Conservation (phyloP, 1,284 basidiomycete species). For the Moniliophthora roreri region DNA sequence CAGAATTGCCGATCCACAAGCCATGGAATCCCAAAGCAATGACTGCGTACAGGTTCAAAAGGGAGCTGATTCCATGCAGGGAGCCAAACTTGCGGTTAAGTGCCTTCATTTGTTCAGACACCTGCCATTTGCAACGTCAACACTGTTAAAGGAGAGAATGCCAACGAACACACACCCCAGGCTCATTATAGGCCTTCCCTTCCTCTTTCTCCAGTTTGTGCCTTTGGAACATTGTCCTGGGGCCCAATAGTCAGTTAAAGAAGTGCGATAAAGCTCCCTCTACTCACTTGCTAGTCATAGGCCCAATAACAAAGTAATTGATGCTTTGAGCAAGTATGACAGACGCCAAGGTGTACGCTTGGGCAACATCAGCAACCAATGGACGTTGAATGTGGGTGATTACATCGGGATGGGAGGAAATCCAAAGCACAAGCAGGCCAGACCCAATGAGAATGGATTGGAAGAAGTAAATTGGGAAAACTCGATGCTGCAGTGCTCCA, state of each 20-base stretch:
- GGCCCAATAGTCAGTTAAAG: not conserved
- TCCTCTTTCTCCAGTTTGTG: slow-evolving; percentile 75
- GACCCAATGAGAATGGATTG: slow-evolving; percentile 57
- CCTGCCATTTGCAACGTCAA: slow-evolving; percentile 36
- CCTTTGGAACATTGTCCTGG: slow-evolving; percentile 70
- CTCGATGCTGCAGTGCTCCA: slow-evolving; percentile 71
- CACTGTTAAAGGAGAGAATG: not conserved
- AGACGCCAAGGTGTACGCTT: slow-evolving; percentile 61
- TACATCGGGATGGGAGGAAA: slow-evolving; percentile 63
- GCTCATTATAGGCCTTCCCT: slow-evolving; percentile 64
- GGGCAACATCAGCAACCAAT: slow-evolving; percentile 61
- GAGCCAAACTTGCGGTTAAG: slow-evolving; percentile 63
- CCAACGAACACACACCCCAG: slow-evolving; percentile 49
- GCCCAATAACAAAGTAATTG: slow-evolving; percentile 64
- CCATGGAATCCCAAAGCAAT: slow-evolving; percentile 71
- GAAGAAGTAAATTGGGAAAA: slow-evolving; percentile 76
- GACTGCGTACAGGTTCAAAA: slow-evolving; percentile 63
- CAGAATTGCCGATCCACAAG: slow-evolving; percentile 62
- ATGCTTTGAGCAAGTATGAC: slow-evolving; percentile 50
- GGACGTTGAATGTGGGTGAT: slow-evolving; percentile 49
- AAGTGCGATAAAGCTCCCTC: slow-evolving; percentile 2
- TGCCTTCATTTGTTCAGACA: slow-evolving; percentile 67
- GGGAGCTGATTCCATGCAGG: slow-evolving; percentile 68
- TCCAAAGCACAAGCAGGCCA: slow-evolving; percentile 61
- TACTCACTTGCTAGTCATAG: slow-evolving; percentile 65